These are phyloP conservation scores for Parathielavia appendiculata DNA, from an alignment of 495 filamentous ascomycete genomes.

Conservation along the genomic window DNA sequence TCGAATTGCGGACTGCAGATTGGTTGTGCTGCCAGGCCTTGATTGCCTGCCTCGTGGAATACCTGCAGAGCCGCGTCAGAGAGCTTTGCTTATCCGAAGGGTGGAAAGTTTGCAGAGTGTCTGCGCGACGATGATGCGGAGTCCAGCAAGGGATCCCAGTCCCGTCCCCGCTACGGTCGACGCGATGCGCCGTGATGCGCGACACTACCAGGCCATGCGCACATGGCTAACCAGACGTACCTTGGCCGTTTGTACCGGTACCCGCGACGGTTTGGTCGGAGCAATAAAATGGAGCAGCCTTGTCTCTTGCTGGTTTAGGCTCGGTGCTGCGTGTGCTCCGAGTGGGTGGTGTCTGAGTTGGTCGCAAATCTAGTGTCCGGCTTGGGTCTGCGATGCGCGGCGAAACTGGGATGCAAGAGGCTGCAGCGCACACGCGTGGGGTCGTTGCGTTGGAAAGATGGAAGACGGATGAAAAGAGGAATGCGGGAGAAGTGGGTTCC, in stretches of 20 bases:
- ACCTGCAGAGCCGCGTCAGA: slow-evolving; percentile 40
- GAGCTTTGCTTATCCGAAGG: slow-evolving; percentile 17
- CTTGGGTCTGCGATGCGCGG: slow-evolving; percentile 33
- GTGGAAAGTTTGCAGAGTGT: slow-evolving; percentile 7
- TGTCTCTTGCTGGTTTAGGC: slow-evolving; percentile 1
- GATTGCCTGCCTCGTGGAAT: slow-evolving; percentile 30
- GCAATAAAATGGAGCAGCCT: slow-evolving; percentile 6
- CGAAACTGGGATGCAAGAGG: slow-evolving; percentile 34
- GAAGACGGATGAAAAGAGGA: slow-evolving; percentile 28
- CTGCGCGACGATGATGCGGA: slow-evolving; percentile 17
- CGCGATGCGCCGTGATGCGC: slow-evolving; percentile 10
- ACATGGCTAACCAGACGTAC: slow-evolving; percentile 13
- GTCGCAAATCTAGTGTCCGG: slow-evolving; percentile 23
- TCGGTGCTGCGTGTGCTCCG: slow-evolving; percentile 1
- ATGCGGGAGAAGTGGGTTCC: slow-evolving; percentile 31
- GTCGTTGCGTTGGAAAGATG: slow-evolving; percentile 28
- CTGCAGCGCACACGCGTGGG: slow-evolving; percentile 31
- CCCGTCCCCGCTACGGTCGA: slow-evolving; percentile 10
- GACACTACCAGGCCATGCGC: slow-evolving; percentile 10
- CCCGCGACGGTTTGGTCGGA: neutral
- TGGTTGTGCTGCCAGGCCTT: slow-evolving; percentile 27
- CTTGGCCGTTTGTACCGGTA: slow-evolving; percentile 10
- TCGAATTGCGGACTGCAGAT: slow-evolving; percentile 23
- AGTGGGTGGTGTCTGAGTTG: slow-evolving; percentile 32
- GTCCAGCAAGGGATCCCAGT: slow-evolving; percentile 12